phyloP scores from a whole-genome alignment of 768 basidiomycete genomes.

The Tulasnella calospora region DNA sequence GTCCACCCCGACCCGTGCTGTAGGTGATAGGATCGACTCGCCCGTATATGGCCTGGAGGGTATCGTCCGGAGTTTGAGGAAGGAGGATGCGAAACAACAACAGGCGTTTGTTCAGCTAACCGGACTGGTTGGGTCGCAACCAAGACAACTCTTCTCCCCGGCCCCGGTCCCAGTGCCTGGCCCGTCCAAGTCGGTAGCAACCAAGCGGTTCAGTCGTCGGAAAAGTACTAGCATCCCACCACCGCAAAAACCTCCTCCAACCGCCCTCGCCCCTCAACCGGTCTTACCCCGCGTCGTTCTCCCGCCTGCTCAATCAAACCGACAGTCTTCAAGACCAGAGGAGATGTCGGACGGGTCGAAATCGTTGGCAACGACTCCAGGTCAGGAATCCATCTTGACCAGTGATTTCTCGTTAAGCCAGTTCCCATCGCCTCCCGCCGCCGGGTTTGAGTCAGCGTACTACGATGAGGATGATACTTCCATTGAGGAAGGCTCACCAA shows the following conservation, averaged over 20 bases:
- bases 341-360: conserved; percentile 39
- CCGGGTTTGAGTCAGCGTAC: conserved; percentile 36
- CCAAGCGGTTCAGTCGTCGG: conserved; percentile 59
- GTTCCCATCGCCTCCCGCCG: conserved; percentile 53
- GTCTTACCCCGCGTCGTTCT: conserved; percentile 13
- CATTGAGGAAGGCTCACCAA: not conserved
- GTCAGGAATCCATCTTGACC: conserved; percentile 19
- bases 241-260: conserved; percentile 6
- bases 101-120: conserved; percentile 38
- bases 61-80: conserved; percentile 32
- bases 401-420: conserved; percentile 65
- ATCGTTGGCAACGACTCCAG: conserved; percentile 32
- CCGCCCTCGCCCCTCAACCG: not conserved
- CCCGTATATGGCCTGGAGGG: conserved; percentile 48
- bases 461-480: not conserved
- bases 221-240: conserved; percentile 18
- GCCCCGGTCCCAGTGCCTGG: not conserved
- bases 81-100: not conserved
- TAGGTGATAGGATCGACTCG: conserved; percentile 34
- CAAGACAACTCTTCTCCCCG: not conserved
- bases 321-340: not conserved
- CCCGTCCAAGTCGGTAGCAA: not conserved
- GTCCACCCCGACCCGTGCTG: not conserved
- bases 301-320: not conserved
- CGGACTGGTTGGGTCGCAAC: not conserved